Percentiles rank a stretch among this genome's conserved stretches.
These are phyloP conservation scores for Lodderomyces parapsilosis DNA, from an alignment of 1,139 yeast species.

Conservation along the genomic window DNA sequence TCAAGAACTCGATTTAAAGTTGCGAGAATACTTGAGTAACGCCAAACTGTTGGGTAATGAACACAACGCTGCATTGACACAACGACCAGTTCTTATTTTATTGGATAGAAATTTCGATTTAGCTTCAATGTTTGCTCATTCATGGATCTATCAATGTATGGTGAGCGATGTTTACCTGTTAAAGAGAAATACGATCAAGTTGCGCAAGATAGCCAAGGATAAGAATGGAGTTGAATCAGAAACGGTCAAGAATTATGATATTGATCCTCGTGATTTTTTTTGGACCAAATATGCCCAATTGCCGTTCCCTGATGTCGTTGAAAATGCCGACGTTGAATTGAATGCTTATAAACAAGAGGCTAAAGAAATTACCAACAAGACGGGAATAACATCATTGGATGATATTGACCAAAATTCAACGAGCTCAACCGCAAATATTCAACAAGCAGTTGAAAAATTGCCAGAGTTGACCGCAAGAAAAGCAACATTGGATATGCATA, in stretches of 20 bases:
- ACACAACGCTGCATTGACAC: constrained; percentile 33
- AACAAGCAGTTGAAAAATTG: constrained; percentile 85
- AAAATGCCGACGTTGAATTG: constrained; percentile 83
- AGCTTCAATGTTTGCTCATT: constrained; percentile 91
- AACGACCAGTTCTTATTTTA: constrained; percentile 74
- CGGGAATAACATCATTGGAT: constrained; percentile 68
- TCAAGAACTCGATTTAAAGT: constrained; percentile 73
- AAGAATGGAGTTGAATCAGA: constrained; percentile 22
- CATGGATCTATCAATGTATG: constrained; percentile 97
- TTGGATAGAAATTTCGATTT: constrained; percentile 88
- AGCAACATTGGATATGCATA: constrained; percentile 89
- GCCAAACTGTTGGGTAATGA: constrained; percentile 44
- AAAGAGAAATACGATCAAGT: constrained; percentile 65
- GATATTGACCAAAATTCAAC: constrained; percentile 66
- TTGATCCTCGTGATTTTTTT: constrained; percentile 90
- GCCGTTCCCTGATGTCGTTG: constrained; percentile 98
- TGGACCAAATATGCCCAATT: constrained; percentile 82
- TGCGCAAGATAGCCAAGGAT: constrained; percentile 39
- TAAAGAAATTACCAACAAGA: constrained; percentile 73
- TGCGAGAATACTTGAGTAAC: constrained; percentile 82
- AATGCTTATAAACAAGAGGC: constrained; percentile 84
- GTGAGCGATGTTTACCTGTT: constrained; percentile 88
- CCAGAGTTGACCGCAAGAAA: constrained; percentile 92
- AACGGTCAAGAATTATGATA: constrained; percentile 63
- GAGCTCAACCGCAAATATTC: constrained; percentile 70